A percentile compares a stretch with the other conserved stretches of the same genome.
phyloP scores from a whole-genome alignment of 2,329 filamentous ascomycete species.

The Stromatinia cepivora region DNA sequence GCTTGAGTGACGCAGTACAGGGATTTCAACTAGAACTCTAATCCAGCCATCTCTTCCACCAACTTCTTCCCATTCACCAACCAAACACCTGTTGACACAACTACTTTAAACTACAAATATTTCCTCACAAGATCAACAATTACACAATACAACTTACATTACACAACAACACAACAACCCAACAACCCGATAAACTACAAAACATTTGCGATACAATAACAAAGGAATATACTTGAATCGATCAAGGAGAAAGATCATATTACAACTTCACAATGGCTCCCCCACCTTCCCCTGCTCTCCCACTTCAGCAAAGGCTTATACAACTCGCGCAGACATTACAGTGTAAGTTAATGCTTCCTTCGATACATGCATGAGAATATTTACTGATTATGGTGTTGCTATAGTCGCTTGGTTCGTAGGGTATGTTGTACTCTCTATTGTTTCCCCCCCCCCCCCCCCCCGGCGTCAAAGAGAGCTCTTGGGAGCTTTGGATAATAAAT shows the following conservation, averaged over 20 bases:
- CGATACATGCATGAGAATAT: slow-evolving; percentile 24
- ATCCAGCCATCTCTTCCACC: slow-evolving; percentile 15
- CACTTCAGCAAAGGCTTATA: slow-evolving; percentile 58
- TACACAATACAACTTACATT: not conserved
- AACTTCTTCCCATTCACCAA: slow-evolving; percentile 16
- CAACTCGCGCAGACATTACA: slow-evolving; percentile 86
- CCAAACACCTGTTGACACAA: not conserved
- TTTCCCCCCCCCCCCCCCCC: slow-evolving; percentile 10
- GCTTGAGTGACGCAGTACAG: slow-evolving; percentile 18
- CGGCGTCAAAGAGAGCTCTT: slow-evolving; percentile 19
- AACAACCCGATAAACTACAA: not conserved
- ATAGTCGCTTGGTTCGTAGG: slow-evolving; percentile 77
- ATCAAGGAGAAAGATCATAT: not conserved
- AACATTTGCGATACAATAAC: not conserved
- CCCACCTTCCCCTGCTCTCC: slow-evolving; percentile 39
- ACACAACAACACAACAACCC: not conserved
- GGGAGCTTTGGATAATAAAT: slow-evolving; percentile 25
- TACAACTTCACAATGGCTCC: slow-evolving; percentile 37
- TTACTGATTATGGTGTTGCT: slow-evolving; percentile 33
- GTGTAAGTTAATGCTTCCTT: slow-evolving; percentile 61
- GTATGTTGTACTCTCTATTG: slow-evolving; percentile 54
- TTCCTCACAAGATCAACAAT: not conserved
- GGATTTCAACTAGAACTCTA: slow-evolving; percentile 14
- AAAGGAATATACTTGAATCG: not conserved
- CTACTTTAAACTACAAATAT: not conserved